Evolutionary conservation across 169 alveolate species (phyloP).

Genomic region (Cryptosporidium ubiquitum): DNA sequence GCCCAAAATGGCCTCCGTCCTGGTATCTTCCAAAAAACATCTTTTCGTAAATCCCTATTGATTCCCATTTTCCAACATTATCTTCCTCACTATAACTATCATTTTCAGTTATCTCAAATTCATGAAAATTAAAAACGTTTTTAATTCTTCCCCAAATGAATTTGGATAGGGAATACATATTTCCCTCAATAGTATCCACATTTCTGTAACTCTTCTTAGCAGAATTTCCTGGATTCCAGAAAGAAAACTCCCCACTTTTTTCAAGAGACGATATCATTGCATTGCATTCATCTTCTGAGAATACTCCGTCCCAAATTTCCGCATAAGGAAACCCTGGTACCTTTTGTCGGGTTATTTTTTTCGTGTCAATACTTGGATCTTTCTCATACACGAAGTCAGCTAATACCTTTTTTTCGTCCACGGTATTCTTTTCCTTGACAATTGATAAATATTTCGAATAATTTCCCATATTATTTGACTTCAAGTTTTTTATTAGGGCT

Average conservation of each 20-base stretch:
- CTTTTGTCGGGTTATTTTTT: not conserved
- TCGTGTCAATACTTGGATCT: conserved; percentile 6
- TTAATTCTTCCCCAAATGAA: conserved; percentile 64
- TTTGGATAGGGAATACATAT: conserved; percentile 23
- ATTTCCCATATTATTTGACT: not conserved
- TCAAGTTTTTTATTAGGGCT: not conserved
- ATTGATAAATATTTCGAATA: conserved; percentile 47
- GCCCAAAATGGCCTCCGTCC: conserved; percentile 82
- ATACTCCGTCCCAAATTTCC: conserved; percentile 48
- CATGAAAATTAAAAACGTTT: conserved; percentile 6
- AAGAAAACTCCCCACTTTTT: conserved; percentile 49
- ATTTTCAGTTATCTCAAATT: conserved; percentile 19
- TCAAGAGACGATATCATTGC: conserved; percentile 23
- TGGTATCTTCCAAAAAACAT: conserved; percentile 75
- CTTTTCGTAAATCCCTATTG: conserved; percentile 37
- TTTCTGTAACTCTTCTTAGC: conserved; percentile 27
- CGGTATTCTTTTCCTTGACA: conserved; percentile 42
- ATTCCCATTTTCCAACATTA: conserved; percentile 58
- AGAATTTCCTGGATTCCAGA: conserved; percentile 52
- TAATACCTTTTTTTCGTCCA: conserved; percentile 24
- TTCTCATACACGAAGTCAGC: conserved; percentile 24
- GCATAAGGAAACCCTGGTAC: conserved; percentile 41
- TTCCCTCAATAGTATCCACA: conserved; percentile 64
- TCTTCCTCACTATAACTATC: conserved; percentile 43
- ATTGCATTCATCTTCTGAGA: conserved; percentile 59